Evolutionary conservation across 441 rosid species (phyloP).

Genomic region (Erysimum pusillum): DNA sequence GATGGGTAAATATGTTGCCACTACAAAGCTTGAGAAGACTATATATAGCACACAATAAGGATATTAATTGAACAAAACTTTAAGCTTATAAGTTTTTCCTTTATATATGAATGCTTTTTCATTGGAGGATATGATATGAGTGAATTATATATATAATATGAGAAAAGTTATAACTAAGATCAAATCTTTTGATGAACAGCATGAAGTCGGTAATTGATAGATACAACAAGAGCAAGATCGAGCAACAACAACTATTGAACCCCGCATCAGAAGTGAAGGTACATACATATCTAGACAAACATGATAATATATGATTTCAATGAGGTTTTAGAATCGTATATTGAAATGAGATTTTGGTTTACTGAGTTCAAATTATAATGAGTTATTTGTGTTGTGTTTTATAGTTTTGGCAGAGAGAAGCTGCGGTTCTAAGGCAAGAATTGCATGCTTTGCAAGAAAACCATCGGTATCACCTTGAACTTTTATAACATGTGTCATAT

Average conservation of each 20-base stretch:
- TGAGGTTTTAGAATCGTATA: background rate
- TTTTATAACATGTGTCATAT: conserved; percentile 1
- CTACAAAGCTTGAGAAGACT: conserved; percentile 11
- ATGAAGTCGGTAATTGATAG: conserved; percentile 82
- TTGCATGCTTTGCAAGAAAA: conserved; percentile 82
- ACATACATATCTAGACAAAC: conserved; percentile 21
- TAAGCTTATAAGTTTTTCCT: background rate
- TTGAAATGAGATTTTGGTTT: background rate
- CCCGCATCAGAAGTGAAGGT: conserved; percentile 84
- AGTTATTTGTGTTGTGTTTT: conserved; percentile 22
- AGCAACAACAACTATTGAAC: conserved; percentile 66
- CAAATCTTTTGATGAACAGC: conserved; percentile 55
- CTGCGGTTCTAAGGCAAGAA: conserved; percentile 83
- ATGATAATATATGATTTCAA: conserved; percentile 13
- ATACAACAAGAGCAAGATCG: conserved; percentile 80
- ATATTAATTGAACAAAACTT: conserved; percentile 8
- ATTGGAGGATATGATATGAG: conserved; percentile 15
- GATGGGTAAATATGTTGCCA: conserved; percentile 3
- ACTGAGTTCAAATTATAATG: conserved; percentile 5
- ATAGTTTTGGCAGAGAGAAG: conserved; percentile 95
- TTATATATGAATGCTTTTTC: background rate
- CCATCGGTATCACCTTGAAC: conserved; percentile 62
- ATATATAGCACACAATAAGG: background rate
- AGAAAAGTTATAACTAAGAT: conserved; percentile 18
- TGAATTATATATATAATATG: conserved; percentile 22